These are phyloP conservation scores for Discostella pseudostelligera DNA, from an alignment of 108 stramenopile genomes.

Conservation along the genomic window DNA sequence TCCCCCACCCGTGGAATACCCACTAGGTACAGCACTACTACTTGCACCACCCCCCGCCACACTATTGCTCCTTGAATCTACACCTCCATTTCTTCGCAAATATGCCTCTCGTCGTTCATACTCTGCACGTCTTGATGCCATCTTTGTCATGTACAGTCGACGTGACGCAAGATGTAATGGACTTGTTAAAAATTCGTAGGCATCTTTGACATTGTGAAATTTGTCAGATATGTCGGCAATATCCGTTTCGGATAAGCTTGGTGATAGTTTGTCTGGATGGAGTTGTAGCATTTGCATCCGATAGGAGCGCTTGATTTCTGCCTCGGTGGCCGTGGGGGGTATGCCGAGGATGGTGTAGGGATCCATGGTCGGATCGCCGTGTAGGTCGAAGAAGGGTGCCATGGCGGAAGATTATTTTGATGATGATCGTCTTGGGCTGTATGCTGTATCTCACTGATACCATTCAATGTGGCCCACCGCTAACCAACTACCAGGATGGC, in stretches of 20 bases:
- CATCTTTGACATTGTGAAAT: constrained; percentile 46
- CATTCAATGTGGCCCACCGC: too few species aligned
- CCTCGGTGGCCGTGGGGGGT: constrained; percentile 26
- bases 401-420: constrained; percentile 6
- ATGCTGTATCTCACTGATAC: too few species aligned
- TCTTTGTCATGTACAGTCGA: constrained; percentile 31
- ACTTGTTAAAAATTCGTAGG: constrained; percentile 37
- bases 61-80: neutral
- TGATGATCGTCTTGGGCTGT: neutral
- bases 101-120: constrained; percentile 41
- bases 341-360: constrained; percentile 34
- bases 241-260: constrained; percentile 8
- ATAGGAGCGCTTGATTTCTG: constrained; percentile 40
- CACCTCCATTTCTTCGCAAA: constrained; percentile 15
- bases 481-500: too few species aligned
- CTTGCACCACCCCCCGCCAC: neutral
- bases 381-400: constrained; percentile 37
- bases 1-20: constrained; percentile 4
- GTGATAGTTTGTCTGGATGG: constrained; percentile 42
- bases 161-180: constrained; percentile 31
- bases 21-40: neutral
- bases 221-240: constrained; percentile 32
- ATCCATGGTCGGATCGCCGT: constrained; percentile 31
- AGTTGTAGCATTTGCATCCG: constrained; percentile 41
- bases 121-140: constrained; percentile 30